Conservation (phyloP, 352 stramenopile species). For the Phytophthora multivora region DNA sequence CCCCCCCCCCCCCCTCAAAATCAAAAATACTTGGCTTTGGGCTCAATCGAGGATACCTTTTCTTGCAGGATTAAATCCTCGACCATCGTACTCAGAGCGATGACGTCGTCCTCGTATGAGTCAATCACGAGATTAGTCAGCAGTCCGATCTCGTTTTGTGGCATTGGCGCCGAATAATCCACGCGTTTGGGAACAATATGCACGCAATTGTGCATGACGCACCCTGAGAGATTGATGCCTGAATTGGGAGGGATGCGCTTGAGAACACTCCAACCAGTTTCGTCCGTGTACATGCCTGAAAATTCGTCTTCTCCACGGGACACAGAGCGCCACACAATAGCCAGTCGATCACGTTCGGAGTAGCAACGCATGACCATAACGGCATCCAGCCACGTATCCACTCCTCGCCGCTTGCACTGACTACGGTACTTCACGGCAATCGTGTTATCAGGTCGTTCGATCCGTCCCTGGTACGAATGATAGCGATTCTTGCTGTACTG, state of each 20-base stretch:
- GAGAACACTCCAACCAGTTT: conserved; percentile 68
- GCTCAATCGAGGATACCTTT: background rate
- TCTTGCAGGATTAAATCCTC: conserved; percentile 61
- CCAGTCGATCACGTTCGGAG: conserved; percentile 46
- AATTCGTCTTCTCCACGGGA: conserved; percentile 44
- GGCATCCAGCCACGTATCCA: conserved; percentile 37
- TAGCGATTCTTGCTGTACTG: conserved; percentile 46
- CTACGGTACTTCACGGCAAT: conserved; percentile 50
- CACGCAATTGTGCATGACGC: conserved; percentile 56
- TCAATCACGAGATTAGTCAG: conserved; percentile 64
- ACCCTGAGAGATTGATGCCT: conserved; percentile 16
- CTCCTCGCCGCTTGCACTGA: conserved; percentile 28
- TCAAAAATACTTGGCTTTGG: too few species aligned
- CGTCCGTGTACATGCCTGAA: conserved; percentile 57
- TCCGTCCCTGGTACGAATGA: conserved; percentile 29
- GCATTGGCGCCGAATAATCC: conserved; percentile 9
- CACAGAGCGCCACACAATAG: conserved; percentile 58
- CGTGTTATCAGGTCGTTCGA: conserved; percentile 32
- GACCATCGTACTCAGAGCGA: conserved; percentile 49
- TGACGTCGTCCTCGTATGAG: conserved; percentile 57
- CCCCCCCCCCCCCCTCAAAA: too few species aligned
- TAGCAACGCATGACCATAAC: conserved; percentile 58
- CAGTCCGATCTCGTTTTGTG: conserved; percentile 40
- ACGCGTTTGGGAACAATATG: conserved; percentile 44
- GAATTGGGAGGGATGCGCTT: conserved; percentile 40